Evolutionary conservation across 805 yeast species (phyloP).

Genomic region (Cyberlindnera bimundalis): DNA sequence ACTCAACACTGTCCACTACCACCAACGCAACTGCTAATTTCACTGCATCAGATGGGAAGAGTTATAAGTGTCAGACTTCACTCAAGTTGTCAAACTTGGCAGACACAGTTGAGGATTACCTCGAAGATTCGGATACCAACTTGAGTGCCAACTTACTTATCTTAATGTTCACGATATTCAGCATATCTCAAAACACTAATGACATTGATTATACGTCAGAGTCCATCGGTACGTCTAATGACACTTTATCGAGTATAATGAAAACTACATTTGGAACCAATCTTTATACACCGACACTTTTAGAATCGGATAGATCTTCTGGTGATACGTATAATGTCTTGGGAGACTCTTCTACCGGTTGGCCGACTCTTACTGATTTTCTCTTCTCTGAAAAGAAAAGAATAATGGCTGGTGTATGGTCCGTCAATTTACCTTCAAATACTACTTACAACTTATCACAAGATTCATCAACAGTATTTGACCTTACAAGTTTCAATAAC

Average conservation of each 20-base stretch:
- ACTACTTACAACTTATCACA: constrained; percentile 29
- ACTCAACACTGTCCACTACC: constrained; percentile 1
- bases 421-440: constrained; percentile 27
- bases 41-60: constrained; percentile 14
- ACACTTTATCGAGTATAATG: constrained; percentile 26
- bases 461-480: constrained; percentile 23
- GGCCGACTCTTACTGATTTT: constrained; percentile 35
- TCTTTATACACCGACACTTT: constrained; percentile 31
- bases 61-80: constrained; percentile 24
- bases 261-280: constrained; percentile 15
- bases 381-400: constrained; percentile 35
- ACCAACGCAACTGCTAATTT: constrained; percentile 6
- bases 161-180: constrained; percentile 36
- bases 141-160: constrained; percentile 43
- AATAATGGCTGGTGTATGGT: constrained; percentile 34
- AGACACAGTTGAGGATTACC: constrained; percentile 31
- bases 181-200: constrained; percentile 2
- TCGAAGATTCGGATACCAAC: constrained; percentile 41
- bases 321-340: constrained; percentile 19
- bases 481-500: constrained; percentile 17
- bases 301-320: constrained; percentile 21
- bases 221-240: constrained; percentile 15
- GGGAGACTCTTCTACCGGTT: constrained; percentile 23
- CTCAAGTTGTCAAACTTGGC: constrained; percentile 29
- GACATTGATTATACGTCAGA: background rate